Base-by-base conservation (phyloP, 225 moss, liverwort and hornwort species). In the Polytrichum commune region DNA sequence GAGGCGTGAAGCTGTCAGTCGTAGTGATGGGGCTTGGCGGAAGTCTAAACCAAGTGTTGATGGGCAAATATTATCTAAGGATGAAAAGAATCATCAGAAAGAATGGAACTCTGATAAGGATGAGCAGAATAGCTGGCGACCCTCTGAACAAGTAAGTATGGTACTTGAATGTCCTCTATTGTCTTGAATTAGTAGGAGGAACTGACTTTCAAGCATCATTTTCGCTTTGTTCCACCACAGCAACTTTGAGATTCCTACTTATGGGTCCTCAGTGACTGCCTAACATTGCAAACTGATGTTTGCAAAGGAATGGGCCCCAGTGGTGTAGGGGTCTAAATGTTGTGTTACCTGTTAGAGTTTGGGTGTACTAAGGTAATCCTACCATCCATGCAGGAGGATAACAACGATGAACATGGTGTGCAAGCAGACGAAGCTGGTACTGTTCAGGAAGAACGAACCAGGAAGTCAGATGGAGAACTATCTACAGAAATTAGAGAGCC, bases 21-120 rank as follows among this genome's bases (percentile, higher is more conserved):
- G 86, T 10, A 89, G 86, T 74, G 89, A 86, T 73, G 89, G 89
- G 20, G 75, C 77, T 56, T 89, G 89, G 89, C 81, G 89, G 70
- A 79, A 72, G 66, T 78, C 78, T 66, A 77, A 72, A 69, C 79
- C 67, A 69, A 73, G 67, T 9, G 86, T 86, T 60, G 89, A 89
- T 54, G n/a, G 60, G 54, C 32, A 69, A 26, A 62, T 67, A 24
- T 32, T 55, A 53, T 46, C 68, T 1, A 89, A 86, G 66, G 89
- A 89, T 56, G 81, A 79, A 55, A 89, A 86, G 29, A 81, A 29
- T 29, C 83, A 79, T 81, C 78, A 77, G 64, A 60, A 74, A 29
- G 89, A 82, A 8, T 74, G 74, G 5, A 66, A 62, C 30, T 55
- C 38, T 10, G 60, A 66, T 5, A 80, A 74, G 5, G 88, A 89